Conservation (phyloP, 225 moss, liverwort and hornwort species). For the Bryoerythrophyllum caledonicum region DNA sequence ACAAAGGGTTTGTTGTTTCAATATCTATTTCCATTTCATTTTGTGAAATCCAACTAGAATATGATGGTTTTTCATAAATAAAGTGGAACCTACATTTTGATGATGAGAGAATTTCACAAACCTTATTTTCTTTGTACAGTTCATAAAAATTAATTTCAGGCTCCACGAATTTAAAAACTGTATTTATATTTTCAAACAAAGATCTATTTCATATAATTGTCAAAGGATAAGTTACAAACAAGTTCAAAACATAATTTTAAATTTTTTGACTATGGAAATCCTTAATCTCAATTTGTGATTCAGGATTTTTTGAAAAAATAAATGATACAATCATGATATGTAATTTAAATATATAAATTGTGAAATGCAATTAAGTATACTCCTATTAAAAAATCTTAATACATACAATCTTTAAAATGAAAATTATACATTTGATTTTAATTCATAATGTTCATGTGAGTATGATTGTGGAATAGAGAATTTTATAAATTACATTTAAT, state of each 20-base stretch:
- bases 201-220: too few relatives aligned
- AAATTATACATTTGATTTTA: background rate
- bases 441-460: background rate
- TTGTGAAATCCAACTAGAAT: background rate
- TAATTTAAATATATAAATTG: too few relatives aligned
- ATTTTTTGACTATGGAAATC: too few relatives aligned
- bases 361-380: too few relatives aligned
- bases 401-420: background rate
- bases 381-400: background rate
- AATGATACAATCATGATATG: too few relatives aligned
- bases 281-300: too few relatives aligned
- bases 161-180: too few relatives aligned
- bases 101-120: background rate
- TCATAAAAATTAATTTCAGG: background rate
- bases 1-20: fast-evolving
- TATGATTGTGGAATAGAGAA: background rate
- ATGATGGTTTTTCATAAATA: fast-evolving
- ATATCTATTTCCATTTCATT: fast-evolving
- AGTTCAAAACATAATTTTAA: too few relatives aligned
- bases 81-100: fast-evolving
- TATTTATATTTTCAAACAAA: too few relatives aligned
- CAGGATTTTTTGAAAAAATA: too few relatives aligned
- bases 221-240: too few relatives aligned
- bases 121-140: background rate
- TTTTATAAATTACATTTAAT: background rate